Conservation (phyloP, 1,284 basidiomycete species). For the Chalciporus piperatoides region DNA sequence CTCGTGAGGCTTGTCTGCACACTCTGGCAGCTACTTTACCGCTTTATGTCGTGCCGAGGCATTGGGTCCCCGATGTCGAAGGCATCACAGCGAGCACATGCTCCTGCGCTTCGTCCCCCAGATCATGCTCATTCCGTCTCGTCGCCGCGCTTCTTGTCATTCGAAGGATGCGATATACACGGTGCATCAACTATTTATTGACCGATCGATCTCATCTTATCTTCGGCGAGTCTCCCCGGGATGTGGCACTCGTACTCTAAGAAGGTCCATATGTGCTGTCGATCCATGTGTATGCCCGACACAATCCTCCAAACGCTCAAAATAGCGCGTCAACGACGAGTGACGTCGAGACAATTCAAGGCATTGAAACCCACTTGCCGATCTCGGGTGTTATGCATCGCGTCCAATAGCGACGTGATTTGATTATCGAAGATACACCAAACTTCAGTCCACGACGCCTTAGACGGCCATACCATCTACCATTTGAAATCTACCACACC, state of each 20-base stretch:
- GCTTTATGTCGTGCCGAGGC: too few species aligned
- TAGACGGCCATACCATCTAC: not conserved
- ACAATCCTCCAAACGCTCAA: not conserved
- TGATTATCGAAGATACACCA: not conserved
- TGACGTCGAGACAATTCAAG: not conserved
- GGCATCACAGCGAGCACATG: too few species aligned
- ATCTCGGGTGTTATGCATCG: not conserved
- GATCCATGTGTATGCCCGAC: not conserved
- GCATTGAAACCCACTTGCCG: not conserved
- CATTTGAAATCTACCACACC: not conserved
- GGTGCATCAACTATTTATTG: not conserved
- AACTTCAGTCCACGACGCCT: not conserved
- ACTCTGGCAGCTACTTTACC: not conserved
- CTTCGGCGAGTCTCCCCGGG: too few species aligned
- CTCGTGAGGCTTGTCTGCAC: not conserved
- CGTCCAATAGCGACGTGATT: not conserved
- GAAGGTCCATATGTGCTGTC: not conserved
- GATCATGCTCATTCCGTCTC: not conserved
- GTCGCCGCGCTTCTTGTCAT: not conserved
- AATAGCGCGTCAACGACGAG: not conserved
- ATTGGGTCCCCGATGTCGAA: not conserved
- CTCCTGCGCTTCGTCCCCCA: too few species aligned
- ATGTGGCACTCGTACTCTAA: not conserved
- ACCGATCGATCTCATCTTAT: not conserved
- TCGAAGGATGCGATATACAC: not conserved